Evolutionary conservation across 345 rosid genomes (phyloP).

Genomic region (Citrus australasica): DNA sequence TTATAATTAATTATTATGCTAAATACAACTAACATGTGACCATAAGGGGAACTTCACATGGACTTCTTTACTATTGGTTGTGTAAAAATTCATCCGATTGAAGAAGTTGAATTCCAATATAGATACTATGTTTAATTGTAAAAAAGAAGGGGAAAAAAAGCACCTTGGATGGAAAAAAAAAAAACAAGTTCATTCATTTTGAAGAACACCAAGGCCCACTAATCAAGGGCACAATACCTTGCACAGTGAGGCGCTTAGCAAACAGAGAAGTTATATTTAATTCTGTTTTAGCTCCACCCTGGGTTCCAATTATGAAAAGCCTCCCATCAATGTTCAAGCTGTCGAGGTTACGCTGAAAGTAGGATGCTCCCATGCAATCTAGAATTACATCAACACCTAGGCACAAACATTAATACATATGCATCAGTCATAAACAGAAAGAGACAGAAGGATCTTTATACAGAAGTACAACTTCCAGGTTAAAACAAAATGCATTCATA

Average conservation of each 20-base stretch:
- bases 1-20: background rate
- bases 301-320: slow-evolving; percentile 70
- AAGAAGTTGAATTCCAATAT: background rate
- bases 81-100: background rate
- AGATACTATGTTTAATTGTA: no score
- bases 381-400: slow-evolving; percentile 78
- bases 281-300: slow-evolving; percentile 67
- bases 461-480: background rate
- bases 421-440: background rate
- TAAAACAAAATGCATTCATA: background rate
- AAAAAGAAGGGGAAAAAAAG: background rate
- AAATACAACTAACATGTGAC: background rate
- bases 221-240: slow-evolving; percentile 43
- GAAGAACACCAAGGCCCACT: background rate
- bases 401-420: background rate
- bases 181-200: slow-evolving; percentile 2
- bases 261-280: slow-evolving; percentile 51
- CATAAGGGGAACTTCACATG: background rate
- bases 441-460: background rate
- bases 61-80: background rate
- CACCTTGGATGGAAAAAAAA: background rate
- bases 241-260: slow-evolving; percentile 78
- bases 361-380: slow-evolving; percentile 80
- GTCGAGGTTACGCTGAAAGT: slow-evolving; percentile 69
- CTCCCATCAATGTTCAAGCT: slow-evolving; percentile 83